A percentile compares a stretch with the other conserved stretches of the same genome.
Evolutionary conservation across 139 green algal species (phyloP).

Genomic region (Volvox reticuliferus): DNA sequence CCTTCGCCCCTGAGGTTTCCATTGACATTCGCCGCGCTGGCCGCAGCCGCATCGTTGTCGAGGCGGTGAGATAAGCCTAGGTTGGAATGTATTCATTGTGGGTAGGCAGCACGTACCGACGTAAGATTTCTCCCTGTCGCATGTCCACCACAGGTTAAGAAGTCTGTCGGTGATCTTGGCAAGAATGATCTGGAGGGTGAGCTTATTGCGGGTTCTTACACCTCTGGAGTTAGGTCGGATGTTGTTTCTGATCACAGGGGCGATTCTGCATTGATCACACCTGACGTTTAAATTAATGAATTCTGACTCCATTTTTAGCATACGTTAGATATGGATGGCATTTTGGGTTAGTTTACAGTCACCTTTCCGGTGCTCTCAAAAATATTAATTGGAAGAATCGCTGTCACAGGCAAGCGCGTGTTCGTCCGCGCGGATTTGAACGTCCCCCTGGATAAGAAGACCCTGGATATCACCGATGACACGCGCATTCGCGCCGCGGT

Average conservation of each 20-base stretch:
- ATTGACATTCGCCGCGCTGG: slow-evolving; percentile 26
- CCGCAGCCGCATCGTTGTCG: slow-evolving; percentile 48
- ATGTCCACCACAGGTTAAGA: slow-evolving; percentile 71
- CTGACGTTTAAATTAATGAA: no score
- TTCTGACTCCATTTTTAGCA: no score
- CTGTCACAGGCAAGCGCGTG: slow-evolving; percentile 51
- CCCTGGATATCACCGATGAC: slow-evolving; percentile 96
- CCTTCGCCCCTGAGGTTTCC: slow-evolving; percentile 34
- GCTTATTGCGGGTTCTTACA: slow-evolving; percentile 6
- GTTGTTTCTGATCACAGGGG: no score
- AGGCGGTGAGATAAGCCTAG: slow-evolving; percentile 34
- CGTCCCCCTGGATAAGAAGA: slow-evolving; percentile 95
- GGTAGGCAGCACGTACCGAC: neutral
- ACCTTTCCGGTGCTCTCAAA: neutral
- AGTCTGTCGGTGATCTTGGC: slow-evolving; percentile 91
- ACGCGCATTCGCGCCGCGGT: slow-evolving; percentile 97
- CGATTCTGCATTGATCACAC: no score
- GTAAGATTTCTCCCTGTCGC: neutral
- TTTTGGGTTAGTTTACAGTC: no score
- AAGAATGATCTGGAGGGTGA: slow-evolving; percentile 98
- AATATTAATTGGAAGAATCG: neutral
- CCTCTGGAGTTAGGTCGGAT: no score
- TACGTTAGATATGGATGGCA: no score
- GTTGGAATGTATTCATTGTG: neutral
- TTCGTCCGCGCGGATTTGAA: slow-evolving; percentile 91